These are phyloP conservation scores for Alternaria burnsii DNA, from an alignment of 2,329 filamentous ascomycete species.

Conservation along the genomic window DNA sequence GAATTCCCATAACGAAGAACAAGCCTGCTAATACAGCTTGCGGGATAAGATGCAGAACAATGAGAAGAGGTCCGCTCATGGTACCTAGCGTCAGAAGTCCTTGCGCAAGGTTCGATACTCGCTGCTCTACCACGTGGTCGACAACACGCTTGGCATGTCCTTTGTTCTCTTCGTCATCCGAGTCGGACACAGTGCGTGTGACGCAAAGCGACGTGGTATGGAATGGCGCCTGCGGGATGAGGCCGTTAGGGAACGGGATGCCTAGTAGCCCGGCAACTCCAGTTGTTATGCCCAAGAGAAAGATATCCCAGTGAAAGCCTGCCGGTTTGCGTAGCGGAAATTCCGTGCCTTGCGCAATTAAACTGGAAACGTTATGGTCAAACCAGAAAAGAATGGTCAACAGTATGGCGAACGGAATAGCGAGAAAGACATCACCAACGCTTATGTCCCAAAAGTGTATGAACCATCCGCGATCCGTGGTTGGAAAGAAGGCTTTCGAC, in stretches of 20 bases:
- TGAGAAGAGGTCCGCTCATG: conserved; percentile 65
- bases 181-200: conserved; percentile 50
- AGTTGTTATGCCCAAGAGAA: conserved; percentile 65
- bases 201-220: conserved; percentile 64
- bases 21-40: conserved; percentile 64
- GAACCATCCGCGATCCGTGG: conserved; percentile 76
- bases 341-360: conserved; percentile 65
- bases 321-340: conserved; percentile 66
- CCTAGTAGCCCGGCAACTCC: conserved; percentile 65
- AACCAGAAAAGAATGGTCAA: conserved; percentile 89
- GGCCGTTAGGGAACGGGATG: conserved; percentile 65
- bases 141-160: conserved; percentile 54
- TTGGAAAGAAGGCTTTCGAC: conserved; percentile 80
- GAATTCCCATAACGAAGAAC: conserved; percentile 66
- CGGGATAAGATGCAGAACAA: conserved; percentile 64
- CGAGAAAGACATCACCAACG: conserved; percentile 78
- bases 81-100: conserved; percentile 63
- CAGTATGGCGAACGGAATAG: conserved; percentile 84
- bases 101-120: conserved; percentile 65
- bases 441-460: conserved; percentile 82
- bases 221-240: conserved; percentile 68
- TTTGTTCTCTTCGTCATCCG: conserved; percentile 55
- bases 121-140: conserved; percentile 64
- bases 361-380: conserved; percentile 75
- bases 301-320: conserved; percentile 70